Conservation (phyloP, 768 basidiomycete genomes). For the Rhodotorula kratochvilovae region DNA sequence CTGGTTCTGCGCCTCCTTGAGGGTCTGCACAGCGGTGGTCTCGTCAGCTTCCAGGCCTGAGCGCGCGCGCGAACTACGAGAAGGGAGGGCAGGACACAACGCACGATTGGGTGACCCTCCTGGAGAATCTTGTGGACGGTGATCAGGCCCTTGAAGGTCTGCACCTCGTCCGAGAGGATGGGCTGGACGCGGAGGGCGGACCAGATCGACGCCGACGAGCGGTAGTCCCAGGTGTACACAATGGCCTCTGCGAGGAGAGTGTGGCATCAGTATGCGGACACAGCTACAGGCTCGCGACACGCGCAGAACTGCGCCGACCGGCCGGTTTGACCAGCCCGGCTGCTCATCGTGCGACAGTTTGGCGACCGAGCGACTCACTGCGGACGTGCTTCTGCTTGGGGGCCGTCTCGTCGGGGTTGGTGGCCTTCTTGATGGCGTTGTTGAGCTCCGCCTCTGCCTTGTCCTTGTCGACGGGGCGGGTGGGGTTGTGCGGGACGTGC, state of each 20-base stretch:
- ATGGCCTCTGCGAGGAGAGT: slow-evolving; percentile 68
- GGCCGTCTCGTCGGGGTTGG: slow-evolving; percentile 86
- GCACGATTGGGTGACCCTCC: slow-evolving; percentile 89
- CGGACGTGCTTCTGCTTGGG: slow-evolving; percentile 99
- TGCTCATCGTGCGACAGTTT: not conserved
- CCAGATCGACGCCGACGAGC: slow-evolving; percentile 96
- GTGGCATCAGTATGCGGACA: not conserved
- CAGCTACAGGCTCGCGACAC: too few species aligned
- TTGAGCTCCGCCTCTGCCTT: slow-evolving; percentile 92
- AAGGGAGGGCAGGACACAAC: slow-evolving; percentile 44
- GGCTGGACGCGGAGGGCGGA: slow-evolving; percentile 93
- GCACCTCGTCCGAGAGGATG: slow-evolving; percentile 91
- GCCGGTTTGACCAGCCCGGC: not conserved
- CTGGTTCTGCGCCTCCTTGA: slow-evolving; percentile 95
- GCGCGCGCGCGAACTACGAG: too few species aligned
- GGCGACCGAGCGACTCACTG: slow-evolving; percentile 58
- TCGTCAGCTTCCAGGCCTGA: too few species aligned
- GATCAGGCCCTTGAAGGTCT: slow-evolving; percentile 97
- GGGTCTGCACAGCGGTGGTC: slow-evolving; percentile 57
- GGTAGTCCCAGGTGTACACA: slow-evolving; percentile 99
- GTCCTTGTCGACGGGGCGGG: slow-evolving; percentile 96
- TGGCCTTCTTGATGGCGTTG: slow-evolving; percentile 97
- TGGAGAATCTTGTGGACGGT: slow-evolving; percentile 96
- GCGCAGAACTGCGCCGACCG: too few species aligned
- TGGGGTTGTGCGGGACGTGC: slow-evolving; percentile 54